Evolutionary conservation across 352 stramenopile species (phyloP).

Genomic region (Elongisporangium undulatum): DNA sequence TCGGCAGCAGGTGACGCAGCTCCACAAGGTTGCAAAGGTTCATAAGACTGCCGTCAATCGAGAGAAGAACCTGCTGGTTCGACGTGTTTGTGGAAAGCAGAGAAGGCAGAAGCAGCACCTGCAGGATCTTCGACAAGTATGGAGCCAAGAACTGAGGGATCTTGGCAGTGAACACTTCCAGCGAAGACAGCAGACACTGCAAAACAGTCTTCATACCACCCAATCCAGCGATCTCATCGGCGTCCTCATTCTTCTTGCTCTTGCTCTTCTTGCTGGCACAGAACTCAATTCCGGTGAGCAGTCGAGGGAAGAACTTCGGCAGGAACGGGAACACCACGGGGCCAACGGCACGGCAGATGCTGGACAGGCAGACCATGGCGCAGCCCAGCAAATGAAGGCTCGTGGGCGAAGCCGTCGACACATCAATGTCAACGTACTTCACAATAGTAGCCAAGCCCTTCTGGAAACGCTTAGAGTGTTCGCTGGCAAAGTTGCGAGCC

Average conservation of each 20-base stretch:
- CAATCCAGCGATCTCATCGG: slow-evolving; percentile 13
- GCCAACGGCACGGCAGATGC: slow-evolving; percentile 61
- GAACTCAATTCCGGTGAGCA: slow-evolving; percentile 61
- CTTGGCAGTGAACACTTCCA: slow-evolving; percentile 82
- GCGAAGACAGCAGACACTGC: slow-evolving; percentile 63
- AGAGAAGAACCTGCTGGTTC: slow-evolving; percentile 38
- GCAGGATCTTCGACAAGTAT: slow-evolving; percentile 62
- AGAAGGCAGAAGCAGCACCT: slow-evolving; percentile 53
- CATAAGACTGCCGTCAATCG: slow-evolving; percentile 56
- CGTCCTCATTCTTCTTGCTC: slow-evolving; percentile 13
- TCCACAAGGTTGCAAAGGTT: slow-evolving; percentile 73
- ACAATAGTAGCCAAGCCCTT: slow-evolving; percentile 65
- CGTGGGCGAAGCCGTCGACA: slow-evolving; percentile 40
- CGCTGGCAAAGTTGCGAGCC: slow-evolving; percentile 67
- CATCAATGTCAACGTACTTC: slow-evolving; percentile 63
- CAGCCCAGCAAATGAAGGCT: slow-evolving; percentile 73
- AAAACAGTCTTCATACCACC: slow-evolving; percentile 49
- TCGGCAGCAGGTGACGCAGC: slow-evolving; percentile 69
- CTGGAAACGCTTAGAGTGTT: slow-evolving; percentile 75
- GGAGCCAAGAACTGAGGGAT: slow-evolving; percentile 79
- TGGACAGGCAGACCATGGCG: slow-evolving; percentile 79
- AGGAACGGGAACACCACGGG: slow-evolving; percentile 76
- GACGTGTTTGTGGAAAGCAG: slow-evolving; percentile 23
- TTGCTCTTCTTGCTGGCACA: slow-evolving; percentile 19
- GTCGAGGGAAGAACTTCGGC: slow-evolving; percentile 76